Percentiles rank a stretch among this genome's conserved stretches.
Evolutionary conservation across 495 filamentous ascomycete genomes (phyloP).

Genomic region (Cudoniella acicularis): DNA sequence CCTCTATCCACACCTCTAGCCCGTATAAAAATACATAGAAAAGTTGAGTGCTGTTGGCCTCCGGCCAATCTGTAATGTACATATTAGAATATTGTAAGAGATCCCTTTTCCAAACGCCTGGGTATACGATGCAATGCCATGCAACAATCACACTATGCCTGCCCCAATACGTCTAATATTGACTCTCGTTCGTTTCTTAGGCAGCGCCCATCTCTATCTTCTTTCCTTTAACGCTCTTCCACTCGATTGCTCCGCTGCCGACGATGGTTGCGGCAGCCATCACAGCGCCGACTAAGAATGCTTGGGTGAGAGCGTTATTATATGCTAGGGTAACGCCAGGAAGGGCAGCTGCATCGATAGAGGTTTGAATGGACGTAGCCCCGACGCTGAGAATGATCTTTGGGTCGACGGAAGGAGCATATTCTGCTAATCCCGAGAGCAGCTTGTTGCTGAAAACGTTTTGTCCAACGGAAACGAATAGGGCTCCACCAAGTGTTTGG

Average conservation of each 20-base stretch:
- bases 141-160: not conserved
- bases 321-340: conserved; percentile 61
- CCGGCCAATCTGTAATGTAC: not conserved
- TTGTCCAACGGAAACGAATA: conserved; percentile 37
- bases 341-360: conserved; percentile 43
- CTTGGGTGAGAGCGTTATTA: conserved; percentile 61
- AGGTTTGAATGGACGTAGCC: conserved; percentile 44
- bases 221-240: conserved; percentile 83
- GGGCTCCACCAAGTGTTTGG: conserved; percentile 44
- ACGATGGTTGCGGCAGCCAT: conserved; percentile 59
- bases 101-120: not conserved
- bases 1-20: not conserved
- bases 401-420: conserved; percentile 40
- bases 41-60: not conserved
- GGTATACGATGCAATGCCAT: not conserved
- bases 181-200: conserved; percentile 19
- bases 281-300: conserved; percentile 67
- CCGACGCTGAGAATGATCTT: conserved; percentile 39
- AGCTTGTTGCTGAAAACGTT: conserved; percentile 42
- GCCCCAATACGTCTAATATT: not conserved
- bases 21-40: not conserved
- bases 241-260: conserved; percentile 61
- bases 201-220: conserved; percentile 60
- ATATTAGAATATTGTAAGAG: not conserved
- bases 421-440: conserved; percentile 26